Evolutionary conservation across 202 grass and related monocot species (phyloP).

Genomic region (Schoenoplectus tabernaemontani): DNA sequence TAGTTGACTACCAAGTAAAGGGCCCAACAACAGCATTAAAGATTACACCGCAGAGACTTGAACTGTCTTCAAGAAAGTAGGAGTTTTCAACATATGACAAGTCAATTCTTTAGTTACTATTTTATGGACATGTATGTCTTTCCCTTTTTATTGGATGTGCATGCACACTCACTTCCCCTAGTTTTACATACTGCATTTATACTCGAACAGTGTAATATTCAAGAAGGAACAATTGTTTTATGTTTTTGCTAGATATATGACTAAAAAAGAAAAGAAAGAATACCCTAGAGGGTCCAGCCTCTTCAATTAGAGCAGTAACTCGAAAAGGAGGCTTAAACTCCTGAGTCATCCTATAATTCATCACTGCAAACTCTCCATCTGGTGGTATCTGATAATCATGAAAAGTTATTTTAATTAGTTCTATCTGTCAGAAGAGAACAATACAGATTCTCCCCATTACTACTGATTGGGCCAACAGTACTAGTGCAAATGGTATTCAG

Average conservation of each 20-base stretch:
- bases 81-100: neutral
- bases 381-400: slow-evolving; percentile 51
- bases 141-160: neutral
- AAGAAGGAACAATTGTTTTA: neutral
- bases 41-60: neutral
- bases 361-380: slow-evolving; percentile 87
- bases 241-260: slow-evolving; percentile 7
- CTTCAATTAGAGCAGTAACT: slow-evolving; percentile 86
- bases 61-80: neutral
- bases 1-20: neutral
- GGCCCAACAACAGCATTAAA: neutral
- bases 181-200: neutral
- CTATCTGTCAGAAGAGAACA: neutral
- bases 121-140: neutral
- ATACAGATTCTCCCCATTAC: slow-evolving; percentile 6
- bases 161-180: neutral
- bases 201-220: neutral
- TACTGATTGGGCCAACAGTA: neutral
- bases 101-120: neutral
- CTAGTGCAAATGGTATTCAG: neutral
- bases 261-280: neutral
- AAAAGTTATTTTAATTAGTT: slow-evolving; percentile 19
- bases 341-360: slow-evolving; percentile 95
- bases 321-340: slow-evolving; percentile 93
- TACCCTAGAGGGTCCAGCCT: slow-evolving; percentile 80